Conservation (phyloP, 2,329 filamentous ascomycete species). For the Colletotrichum eremochloae region DNA sequence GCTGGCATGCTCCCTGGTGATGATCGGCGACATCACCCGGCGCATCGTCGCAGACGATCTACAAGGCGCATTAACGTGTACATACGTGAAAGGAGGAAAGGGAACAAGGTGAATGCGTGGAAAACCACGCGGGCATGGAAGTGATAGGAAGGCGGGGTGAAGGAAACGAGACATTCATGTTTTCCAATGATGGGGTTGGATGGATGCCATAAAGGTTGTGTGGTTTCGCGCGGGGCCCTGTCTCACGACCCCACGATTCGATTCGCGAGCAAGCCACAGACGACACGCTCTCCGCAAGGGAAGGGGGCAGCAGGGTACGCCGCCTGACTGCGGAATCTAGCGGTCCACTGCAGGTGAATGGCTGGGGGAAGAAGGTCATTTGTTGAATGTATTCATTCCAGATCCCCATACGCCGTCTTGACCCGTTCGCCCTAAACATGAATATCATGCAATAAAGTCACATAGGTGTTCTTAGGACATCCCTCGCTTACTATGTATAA, state of each 20-base stretch:
- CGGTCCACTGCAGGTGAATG: too few species aligned
- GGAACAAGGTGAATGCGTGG: neutral
- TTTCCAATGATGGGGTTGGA: neutral
- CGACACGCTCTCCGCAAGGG: neutral
- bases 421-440: too few species aligned
- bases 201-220: neutral
- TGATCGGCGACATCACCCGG: slow-evolving; percentile 2
- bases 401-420: too few species aligned
- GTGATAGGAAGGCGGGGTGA: neutral
- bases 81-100: neutral
- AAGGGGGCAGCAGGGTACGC: neutral
- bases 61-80: slow-evolving; percentile 6
- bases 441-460: too few species aligned
- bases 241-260: slow-evolving; percentile 36
- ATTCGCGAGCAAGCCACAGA: slow-evolving; percentile 1
- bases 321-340: slow-evolving; percentile 28
- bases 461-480: neutral
- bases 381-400: too few species aligned
- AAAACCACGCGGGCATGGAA: slow-evolving; percentile 19
- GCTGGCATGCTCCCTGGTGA: slow-evolving; percentile 5
- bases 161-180: neutral
- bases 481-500: neutral
- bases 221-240: slow-evolving; percentile 20
- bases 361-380: slow-evolving; percentile 5
- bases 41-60: slow-evolving; percentile 23